Evolutionary conservation across 2,329 filamentous ascomycete genomes (phyloP), one percentile per base, ranked within the genome.

Genomic region (Colletotrichum sp.): DNA sequence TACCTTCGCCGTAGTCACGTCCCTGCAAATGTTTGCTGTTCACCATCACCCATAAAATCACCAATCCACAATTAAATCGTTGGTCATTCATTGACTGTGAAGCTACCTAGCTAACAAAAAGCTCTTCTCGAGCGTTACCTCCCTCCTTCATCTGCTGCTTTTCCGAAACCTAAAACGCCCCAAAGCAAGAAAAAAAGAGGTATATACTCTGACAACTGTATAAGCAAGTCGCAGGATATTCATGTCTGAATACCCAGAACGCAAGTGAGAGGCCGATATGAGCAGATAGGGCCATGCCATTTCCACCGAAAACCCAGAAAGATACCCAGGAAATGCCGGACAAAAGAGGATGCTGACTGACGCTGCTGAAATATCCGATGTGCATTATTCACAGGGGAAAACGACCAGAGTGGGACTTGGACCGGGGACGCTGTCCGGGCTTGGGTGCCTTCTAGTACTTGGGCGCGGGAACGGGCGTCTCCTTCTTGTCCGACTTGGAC

Each of bases 381-480:
- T 52, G 44, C n/a, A 52, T 21, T 52, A 52, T 52, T 52, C 44
- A 52, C 44, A 52, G 44, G 44, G n/a, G 44, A 12, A 52, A 52
- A 24, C 44, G 44, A 30, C 55, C 55, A 30, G 55, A 59, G 26
- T 59, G 8, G 24, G 55, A 59, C 26, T 59, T 26, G 26, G 55
- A 59, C 21, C 55, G 55, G 55, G 55, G 16, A 59, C 32, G 60
- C 32, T 64, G 30, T 64, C 60, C 60, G 30, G 30, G 16, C 63
- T 32, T 32, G 36, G 21, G 9, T 18, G 39, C 15, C 30, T 71
- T 49, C 69, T 72, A 68, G 57, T 28, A 59, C 30, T 34, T 72
- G 8, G 73, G 73, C 21, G 64, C 28, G 18, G 68, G 63, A 32
- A 82, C 72, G 7, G 83, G 82, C 8, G 83, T 83, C 71, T 83